Evolutionary conservation across 257 asterid genomes (phyloP).

Genomic region (Coffea canephora): DNA sequence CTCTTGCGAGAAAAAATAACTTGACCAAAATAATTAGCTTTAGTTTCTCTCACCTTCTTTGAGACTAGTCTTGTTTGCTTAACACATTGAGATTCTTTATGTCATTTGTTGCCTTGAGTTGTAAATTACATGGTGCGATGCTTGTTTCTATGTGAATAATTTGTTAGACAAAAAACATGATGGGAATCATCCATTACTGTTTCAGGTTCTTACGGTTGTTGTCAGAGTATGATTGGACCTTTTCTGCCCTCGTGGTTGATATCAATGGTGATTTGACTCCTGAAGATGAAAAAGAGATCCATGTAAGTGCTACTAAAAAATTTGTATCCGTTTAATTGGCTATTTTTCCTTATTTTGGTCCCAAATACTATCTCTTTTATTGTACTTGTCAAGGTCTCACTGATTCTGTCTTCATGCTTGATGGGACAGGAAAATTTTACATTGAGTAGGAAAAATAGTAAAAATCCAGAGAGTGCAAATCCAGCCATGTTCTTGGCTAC

Average conservation of each 20-base stretch:
- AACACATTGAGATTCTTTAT: not conserved
- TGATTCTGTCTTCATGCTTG: slow-evolving; percentile 20
- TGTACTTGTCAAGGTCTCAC: slow-evolving; percentile 10
- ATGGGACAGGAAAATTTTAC: slow-evolving; percentile 58
- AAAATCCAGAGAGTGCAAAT: slow-evolving; percentile 35
- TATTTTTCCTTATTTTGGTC: slow-evolving; percentile 1
- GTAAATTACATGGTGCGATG: not conserved
- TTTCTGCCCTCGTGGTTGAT: slow-evolving; percentile 79
- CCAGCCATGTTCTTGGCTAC: slow-evolving; percentile 89
- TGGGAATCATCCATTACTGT: slow-evolving; percentile 17
- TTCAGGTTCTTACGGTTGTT: slow-evolving; percentile 81
- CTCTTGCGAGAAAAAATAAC: not conserved
- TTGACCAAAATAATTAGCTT: not conserved
- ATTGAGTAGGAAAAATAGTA: slow-evolving; percentile 57
- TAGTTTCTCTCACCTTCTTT: not conserved
- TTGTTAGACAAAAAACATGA: slow-evolving; percentile 2
- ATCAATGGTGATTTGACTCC: slow-evolving; percentile 76
- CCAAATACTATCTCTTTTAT: not conserved
- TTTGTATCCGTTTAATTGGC: not conserved
- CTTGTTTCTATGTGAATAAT: slow-evolving; percentile 5
- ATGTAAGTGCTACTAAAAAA: slow-evolving; percentile 38
- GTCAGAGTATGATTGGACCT: slow-evolving; percentile 84
- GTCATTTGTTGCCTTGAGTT: not conserved
- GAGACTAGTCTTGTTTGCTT: not conserved
- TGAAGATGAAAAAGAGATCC: slow-evolving; percentile 70